Evolutionary conservation across 1,284 basidiomycete genomes (phyloP), one percentile per base, ranked within the genome.

Genomic region (Trichosporon faecale): DNA sequence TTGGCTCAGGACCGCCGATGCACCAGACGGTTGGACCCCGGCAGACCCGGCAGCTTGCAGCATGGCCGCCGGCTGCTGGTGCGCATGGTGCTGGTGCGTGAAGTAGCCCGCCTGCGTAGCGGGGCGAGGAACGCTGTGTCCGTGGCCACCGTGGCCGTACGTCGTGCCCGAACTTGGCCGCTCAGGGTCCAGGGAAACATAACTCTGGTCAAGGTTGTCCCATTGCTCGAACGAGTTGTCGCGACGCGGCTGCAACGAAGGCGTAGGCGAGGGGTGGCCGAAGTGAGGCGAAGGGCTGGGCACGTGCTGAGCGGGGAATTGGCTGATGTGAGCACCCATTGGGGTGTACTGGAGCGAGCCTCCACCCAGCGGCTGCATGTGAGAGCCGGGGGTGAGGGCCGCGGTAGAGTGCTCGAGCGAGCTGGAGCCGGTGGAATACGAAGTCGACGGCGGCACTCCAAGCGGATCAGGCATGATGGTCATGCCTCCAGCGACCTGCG

Each of bases 241-340:
- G 27, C 57, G 27, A n/a, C 27, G 57, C 29, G 27, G 57, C 57
- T 31, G 27, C 57, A 61, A 16, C 21, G 57, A 61, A n/a, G 57
- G 57, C 14, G 57, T 31, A 18, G 57, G 57, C 7, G 29, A 33
- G 1, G 57, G 18, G 27, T 31, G 57, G 27, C 29, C 57, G 57
- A 31, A 33, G 21, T 31, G 57, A n/a, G 27, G 57, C 2, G 57
- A 61, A 14, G 29, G 29, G 16, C 12, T 61, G 14, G 27, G 57
- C 21, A 61, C 21, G 27, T n/a, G 57, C 57, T 52, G 49, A 6
- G 49, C 21, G 21, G 49, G 23, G 27, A 31, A 33, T 16, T 61
- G 57, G 29, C 57, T 23, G 57, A 61, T 61, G 27, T 61, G 57
- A 61, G 57, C 18, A 31, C 29, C 57, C 57, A 61, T 61, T 5